phyloP scores from a whole-genome alignment of 1,139 yeast genomes.

The Yamadazyma siamensis region DNA sequence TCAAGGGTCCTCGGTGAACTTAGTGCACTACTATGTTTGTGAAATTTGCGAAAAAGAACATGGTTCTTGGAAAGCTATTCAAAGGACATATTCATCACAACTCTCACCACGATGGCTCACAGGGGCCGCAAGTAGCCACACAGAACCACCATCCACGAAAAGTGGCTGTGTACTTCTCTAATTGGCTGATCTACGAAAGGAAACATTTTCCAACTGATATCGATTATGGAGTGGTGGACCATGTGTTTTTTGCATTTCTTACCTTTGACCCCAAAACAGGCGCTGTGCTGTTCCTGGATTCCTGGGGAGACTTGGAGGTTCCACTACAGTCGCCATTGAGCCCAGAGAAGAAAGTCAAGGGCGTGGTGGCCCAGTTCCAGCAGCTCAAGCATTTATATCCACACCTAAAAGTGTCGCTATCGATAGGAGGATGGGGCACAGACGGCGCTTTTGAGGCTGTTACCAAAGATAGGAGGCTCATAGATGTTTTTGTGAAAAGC shows the following conservation, averaged over 20 bases:
- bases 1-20: too few species aligned
- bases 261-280: constrained; percentile 56
- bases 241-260: constrained; percentile 76
- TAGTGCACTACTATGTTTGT: too few species aligned
- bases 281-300: constrained; percentile 50
- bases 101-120: too few species aligned
- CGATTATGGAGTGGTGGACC: constrained; percentile 55
- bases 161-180: constrained; percentile 33
- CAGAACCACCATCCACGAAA: too few species aligned
- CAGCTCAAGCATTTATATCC: constrained; percentile 48
- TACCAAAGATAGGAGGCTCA: constrained; percentile 29
- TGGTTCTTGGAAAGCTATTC: too few species aligned
- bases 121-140: too few species aligned
- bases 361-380: constrained; percentile 56
- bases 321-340: constrained; percentile 16
- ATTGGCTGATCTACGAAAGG: constrained; percentile 73
- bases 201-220: constrained; percentile 66
- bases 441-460: constrained; percentile 49
- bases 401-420: constrained; percentile 57
- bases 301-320: constrained; percentile 63
- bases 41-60: too few species aligned
- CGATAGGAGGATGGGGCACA: constrained; percentile 90
- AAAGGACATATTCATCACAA: too few species aligned
- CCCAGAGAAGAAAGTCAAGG: constrained; percentile 21
- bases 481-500: constrained; percentile 49